Evolutionary conservation across 2,329 filamentous ascomycete species (phyloP), one percentile per base, ranked within the genome.

Genomic region (Aspergillus sp.): DNA sequence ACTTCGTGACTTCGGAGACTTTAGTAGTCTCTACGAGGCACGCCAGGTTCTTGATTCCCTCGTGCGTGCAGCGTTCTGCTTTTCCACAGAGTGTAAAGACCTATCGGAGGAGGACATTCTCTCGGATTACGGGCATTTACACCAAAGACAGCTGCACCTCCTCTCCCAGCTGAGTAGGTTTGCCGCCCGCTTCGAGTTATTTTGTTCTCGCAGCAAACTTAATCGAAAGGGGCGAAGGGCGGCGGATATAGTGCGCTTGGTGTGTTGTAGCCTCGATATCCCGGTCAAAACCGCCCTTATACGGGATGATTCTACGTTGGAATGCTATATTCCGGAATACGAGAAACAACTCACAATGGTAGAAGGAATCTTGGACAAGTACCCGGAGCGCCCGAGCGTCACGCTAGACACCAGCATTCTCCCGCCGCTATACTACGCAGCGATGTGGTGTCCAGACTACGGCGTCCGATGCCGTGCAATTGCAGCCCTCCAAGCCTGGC

Each of bases 201-300:
- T 54, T 15, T 40, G 21, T 35, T 37, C 47, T 7, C 8, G 11
- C 7, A 43, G 27, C 3, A 31, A 8, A 0, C 9, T 56, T n/a
- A 41, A 24, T 11, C 40, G 14, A 3, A 60, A 60, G 44, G 54
- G 58, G 15, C 41, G 55, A 45, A 56, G 65, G 19, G 61, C 59
- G 8, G 55, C 60, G 6, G 59, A 61, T 19, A n/a, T 67, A 5
- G 53, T 67, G 11, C 52, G 52, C 33, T 33, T 66, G 7, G 58
- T 64, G 27, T 49, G 58, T 4, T 47, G 53, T 15, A 53, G 57
- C 24, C 54, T 54, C 19, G 35, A 45, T 0, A 37, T 62, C 11
- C n/a, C 52, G 9, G 14, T 62, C 37, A 59, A 63, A 15, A 61
- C 51, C 11, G 52, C 50, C n/a, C 56, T 65, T 5, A 40, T 59